Percentiles rank a stretch among this genome's conserved stretches.
Conservation (phyloP, 768 basidiomycete species). For the Collybiopsis confluens region DNA sequence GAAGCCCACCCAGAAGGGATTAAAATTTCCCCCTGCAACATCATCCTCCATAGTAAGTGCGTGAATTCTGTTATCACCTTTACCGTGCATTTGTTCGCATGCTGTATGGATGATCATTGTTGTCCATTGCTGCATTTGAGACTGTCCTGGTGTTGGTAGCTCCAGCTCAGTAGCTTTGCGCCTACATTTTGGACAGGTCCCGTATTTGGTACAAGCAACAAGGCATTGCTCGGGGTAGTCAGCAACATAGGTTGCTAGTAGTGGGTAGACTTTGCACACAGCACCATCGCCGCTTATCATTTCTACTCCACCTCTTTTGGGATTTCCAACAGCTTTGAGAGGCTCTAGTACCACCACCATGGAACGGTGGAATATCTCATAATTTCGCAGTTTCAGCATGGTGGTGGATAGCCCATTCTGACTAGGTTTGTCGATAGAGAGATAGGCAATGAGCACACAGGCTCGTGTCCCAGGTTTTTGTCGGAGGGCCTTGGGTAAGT, state of each 20-base stretch:
- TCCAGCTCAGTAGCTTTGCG: not conserved
- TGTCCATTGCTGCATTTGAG: too few relatives aligned
- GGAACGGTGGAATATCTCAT: not conserved
- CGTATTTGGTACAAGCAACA: not conserved
- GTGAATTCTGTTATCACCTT: too few relatives aligned
- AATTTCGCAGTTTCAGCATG: not conserved
- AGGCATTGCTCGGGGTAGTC: too few relatives aligned
- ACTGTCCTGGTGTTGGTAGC: too few relatives aligned
- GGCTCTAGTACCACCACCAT: not conserved
- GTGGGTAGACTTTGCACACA: not conserved
- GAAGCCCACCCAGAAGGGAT: too few relatives aligned
- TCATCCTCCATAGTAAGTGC: too few relatives aligned
- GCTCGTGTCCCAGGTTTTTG: conserved; percentile 7
- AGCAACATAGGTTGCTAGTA: conserved; percentile 9
- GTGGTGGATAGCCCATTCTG: not conserved
- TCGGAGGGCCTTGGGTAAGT: conserved; percentile 21
- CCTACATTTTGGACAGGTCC: not conserved
- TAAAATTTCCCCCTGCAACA: too few relatives aligned
- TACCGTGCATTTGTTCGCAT: too few relatives aligned
- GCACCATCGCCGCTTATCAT: conserved; percentile 8
- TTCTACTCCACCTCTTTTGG: conserved; percentile 7
- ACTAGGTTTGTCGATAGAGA: not conserved
- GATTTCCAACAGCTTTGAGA: not conserved
- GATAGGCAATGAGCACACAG: not conserved
- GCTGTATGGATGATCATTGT: too few relatives aligned